A percentile compares a stretch with the other conserved stretches of the same genome.
Conservation (phyloP, 2,329 filamentous ascomycete genomes). For the Claviceps humidiphila region DNA sequence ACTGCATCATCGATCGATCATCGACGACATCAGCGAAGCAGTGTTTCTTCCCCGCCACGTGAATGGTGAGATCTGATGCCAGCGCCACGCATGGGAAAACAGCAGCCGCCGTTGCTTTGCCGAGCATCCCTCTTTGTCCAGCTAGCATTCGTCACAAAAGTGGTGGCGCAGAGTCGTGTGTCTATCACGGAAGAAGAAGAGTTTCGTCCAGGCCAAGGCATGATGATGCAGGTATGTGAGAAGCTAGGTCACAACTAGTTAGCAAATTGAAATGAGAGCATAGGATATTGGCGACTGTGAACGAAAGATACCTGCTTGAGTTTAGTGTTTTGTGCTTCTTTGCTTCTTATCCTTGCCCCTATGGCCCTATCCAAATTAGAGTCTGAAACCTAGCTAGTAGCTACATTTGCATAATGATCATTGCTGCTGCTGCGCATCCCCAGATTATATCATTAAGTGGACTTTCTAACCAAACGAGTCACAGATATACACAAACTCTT, state of each 20-base stretch:
- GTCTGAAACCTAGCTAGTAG: too few species aligned
- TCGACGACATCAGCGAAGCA: slow-evolving; percentile 9
- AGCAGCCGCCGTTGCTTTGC: slow-evolving; percentile 14
- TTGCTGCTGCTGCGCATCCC: too few species aligned
- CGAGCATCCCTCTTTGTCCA: slow-evolving; percentile 37
- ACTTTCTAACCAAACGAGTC: too few species aligned
- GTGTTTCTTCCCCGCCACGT: slow-evolving; percentile 12
- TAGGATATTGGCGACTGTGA: too few species aligned
- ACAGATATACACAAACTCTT: too few species aligned
- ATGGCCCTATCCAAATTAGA: too few species aligned
- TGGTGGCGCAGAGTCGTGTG: slow-evolving; percentile 32
- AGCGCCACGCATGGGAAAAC: slow-evolving; percentile 1
- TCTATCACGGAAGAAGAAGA: slow-evolving; percentile 24
- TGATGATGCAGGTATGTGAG: background rate
- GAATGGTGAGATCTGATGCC: slow-evolving; percentile 25
- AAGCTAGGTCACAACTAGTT: too few species aligned
- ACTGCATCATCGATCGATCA: slow-evolving; percentile 5
- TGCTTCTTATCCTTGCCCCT: too few species aligned
- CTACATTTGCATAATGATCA: too few species aligned
- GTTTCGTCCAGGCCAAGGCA: slow-evolving; percentile 3
- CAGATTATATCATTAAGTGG: too few species aligned
- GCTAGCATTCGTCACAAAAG: slow-evolving; percentile 30
- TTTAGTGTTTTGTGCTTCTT: background rate
- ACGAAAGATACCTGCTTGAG: background rate
- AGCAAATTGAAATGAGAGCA: too few species aligned